Conservation (phyloP, 1,284 basidiomycete species). For the Irpex sp. region DNA sequence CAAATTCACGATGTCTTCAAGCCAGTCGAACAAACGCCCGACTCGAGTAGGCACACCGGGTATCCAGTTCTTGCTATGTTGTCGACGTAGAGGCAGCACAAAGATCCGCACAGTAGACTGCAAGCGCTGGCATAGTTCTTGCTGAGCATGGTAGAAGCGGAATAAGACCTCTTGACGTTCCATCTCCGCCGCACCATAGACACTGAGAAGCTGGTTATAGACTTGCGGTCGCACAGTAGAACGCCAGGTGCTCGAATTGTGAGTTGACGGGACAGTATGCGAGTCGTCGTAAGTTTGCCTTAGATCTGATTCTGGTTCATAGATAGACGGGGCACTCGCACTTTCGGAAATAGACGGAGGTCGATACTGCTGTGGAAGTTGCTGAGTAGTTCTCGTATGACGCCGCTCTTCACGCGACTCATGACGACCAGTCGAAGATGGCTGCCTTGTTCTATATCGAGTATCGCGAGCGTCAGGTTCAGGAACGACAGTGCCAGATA, state of each 20-base stretch:
- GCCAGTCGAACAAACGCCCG: conserved; percentile 82
- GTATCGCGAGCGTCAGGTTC: neutral
- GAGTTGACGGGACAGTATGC: neutral
- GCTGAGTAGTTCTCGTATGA: neutral
- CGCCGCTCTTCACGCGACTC: neutral
- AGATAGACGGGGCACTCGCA: conserved; percentile 32
- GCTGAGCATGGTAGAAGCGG: conserved; percentile 77
- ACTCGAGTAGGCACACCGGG: conserved; percentile 78
- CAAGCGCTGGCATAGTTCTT: conserved; percentile 72
- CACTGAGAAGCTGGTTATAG: conserved; percentile 32
- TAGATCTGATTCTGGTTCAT: conserved; percentile 24
- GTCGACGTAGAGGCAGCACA: conserved; percentile 78
- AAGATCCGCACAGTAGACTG: conserved; percentile 75
- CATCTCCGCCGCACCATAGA: conserved; percentile 57
- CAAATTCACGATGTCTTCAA: conserved; percentile 85
- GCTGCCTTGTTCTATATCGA: neutral
- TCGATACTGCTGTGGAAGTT: neutral
- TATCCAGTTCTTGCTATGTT: conserved; percentile 80
- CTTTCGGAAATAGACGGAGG: neutral
- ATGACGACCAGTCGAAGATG: neutral
- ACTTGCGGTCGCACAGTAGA: conserved; percentile 30
- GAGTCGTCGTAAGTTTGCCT: neutral
- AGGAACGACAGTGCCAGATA: conserved; percentile 31
- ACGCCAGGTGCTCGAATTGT: conserved; percentile 27
- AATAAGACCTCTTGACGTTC: conserved; percentile 76